Percentiles rank a stretch among this genome's conserved stretches.
Conservation (phyloP, 1,284 basidiomycete genomes). For the Boletellus deceptivus region DNA sequence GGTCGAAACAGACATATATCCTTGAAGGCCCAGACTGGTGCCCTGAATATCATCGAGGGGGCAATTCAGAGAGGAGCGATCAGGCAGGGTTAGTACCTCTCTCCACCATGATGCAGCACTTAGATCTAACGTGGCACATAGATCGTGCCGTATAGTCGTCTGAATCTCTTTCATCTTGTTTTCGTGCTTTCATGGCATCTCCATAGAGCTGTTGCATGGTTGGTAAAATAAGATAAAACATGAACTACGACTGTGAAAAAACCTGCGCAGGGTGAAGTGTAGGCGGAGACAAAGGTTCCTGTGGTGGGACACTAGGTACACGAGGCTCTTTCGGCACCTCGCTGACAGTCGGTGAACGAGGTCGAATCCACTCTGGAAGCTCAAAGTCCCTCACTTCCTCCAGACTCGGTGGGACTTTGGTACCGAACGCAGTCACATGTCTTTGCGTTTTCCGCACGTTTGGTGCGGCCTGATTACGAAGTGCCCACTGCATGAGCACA, state of each 20-base stretch:
- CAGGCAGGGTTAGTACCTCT: slow-evolving; percentile 11
- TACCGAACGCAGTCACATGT: slow-evolving; percentile 55
- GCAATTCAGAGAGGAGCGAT: slow-evolving; percentile 10
- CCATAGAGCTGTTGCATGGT: background rate
- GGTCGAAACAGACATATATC: slow-evolving; percentile 43
- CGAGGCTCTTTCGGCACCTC: slow-evolving; percentile 7
- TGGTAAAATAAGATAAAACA: slow-evolving; percentile 31
- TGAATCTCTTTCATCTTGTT: slow-evolving; percentile 3
- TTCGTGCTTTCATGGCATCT: background rate
- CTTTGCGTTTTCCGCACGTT: slow-evolving; percentile 51
- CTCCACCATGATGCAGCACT: background rate
- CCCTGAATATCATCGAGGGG: slow-evolving; percentile 32
- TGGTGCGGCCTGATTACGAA: slow-evolving; percentile 44
- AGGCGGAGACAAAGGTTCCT: slow-evolving; percentile 9
- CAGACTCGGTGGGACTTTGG: slow-evolving; percentile 45
- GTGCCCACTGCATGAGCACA: slow-evolving; percentile 48
- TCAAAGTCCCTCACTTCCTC: slow-evolving; percentile 49
- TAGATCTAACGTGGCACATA: background rate
- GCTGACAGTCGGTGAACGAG: slow-evolving; percentile 15
- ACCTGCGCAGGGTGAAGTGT: slow-evolving; percentile 12
- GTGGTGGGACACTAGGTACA: slow-evolving; percentile 6
- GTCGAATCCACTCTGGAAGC: slow-evolving; percentile 44
- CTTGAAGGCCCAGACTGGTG: slow-evolving; percentile 33
- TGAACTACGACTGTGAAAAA: slow-evolving; percentile 13
- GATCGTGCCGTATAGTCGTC: slow-evolving; percentile 8